Evolutionary conservation across 179 eudicot genomes (phyloP).

Genomic region (Spinacia oleracea): DNA sequence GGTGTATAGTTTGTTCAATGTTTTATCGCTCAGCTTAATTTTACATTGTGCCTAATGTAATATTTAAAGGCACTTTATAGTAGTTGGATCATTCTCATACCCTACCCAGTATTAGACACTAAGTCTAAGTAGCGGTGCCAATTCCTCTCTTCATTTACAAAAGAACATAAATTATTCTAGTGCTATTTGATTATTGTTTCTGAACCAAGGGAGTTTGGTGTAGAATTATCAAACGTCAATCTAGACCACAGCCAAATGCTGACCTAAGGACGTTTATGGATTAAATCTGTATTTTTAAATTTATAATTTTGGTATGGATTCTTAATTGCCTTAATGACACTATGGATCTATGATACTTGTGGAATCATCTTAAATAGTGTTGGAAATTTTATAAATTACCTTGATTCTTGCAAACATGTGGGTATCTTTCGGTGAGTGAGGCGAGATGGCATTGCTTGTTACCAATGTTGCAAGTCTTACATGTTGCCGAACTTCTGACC

Average conservation of each 20-base stretch:
- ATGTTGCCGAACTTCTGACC: not conserved
- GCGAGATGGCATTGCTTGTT: not conserved
- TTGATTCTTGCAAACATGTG: not conserved
- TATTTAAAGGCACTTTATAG: not conserved
- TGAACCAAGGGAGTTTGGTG: not conserved
- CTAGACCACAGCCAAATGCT: no score
- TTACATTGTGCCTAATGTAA: not conserved
- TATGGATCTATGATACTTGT: not conserved
- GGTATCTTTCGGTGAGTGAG: not conserved
- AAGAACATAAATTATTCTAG: no score
- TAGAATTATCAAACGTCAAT: not conserved
- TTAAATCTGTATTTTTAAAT: no score
- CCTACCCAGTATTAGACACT: no score
- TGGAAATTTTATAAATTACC: not conserved
- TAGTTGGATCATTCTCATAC: not conserved
- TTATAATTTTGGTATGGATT: not conserved
- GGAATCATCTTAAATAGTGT: not conserved
- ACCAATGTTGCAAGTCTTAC: not conserved
- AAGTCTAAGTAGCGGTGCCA: no score
- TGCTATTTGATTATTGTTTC: not conserved
- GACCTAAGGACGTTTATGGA: no score
- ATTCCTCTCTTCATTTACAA: no score
- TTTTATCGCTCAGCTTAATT: not conserved
- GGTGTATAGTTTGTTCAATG: not conserved
- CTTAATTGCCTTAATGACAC: constrained; percentile 2